phyloP scores from a whole-genome alignment of 2,329 filamentous ascomycete genomes.

The Aureobasidium leucospermi region DNA sequence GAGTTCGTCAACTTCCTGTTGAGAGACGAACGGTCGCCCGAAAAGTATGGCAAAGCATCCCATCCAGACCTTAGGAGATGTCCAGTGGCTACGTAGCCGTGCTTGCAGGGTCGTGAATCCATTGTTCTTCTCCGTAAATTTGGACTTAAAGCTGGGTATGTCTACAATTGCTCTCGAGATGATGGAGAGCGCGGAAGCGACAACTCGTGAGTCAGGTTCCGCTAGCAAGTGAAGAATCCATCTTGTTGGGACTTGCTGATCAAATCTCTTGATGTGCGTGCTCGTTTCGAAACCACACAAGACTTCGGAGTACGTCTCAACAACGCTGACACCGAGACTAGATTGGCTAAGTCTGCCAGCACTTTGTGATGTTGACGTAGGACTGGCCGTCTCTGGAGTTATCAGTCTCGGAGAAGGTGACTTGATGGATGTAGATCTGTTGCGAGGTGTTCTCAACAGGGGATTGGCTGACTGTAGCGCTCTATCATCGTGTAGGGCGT shows the following conservation, averaged over 20 bases:
- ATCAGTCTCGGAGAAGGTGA: not conserved
- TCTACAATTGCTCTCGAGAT: slow-evolving; percentile 70
- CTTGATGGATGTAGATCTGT: not conserved
- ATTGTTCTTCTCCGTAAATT: slow-evolving; percentile 78
- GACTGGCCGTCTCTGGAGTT: not conserved
- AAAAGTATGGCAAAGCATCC: slow-evolving; percentile 86
- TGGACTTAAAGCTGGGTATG: slow-evolving; percentile 78
- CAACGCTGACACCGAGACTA: slow-evolving; percentile 65
- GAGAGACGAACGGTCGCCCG: slow-evolving; percentile 67
- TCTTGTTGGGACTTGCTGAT: slow-evolving; percentile 91
- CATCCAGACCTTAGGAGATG: slow-evolving; percentile 74
- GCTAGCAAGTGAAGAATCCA: slow-evolving; percentile 70
- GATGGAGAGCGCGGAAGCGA: slow-evolving; percentile 74
- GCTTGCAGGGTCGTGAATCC: slow-evolving; percentile 82
- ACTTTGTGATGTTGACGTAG: not conserved
- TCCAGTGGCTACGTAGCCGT: slow-evolving; percentile 82
- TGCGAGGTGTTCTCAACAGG: not conserved
- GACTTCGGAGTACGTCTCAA: slow-evolving; percentile 70
- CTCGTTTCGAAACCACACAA: slow-evolving; percentile 66
- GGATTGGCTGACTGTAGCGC: slow-evolving; percentile 1
- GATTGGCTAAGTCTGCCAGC: slow-evolving; percentile 42
- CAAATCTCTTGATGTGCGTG: slow-evolving; percentile 74
- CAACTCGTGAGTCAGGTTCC: slow-evolving; percentile 75
- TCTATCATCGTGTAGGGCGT: slow-evolving; percentile 62
- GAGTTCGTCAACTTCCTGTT: slow-evolving; percentile 66